Evolutionary conservation across 2,329 filamentous ascomycete species (phyloP).

Genomic region (Cordyceps tenuipes): DNA sequence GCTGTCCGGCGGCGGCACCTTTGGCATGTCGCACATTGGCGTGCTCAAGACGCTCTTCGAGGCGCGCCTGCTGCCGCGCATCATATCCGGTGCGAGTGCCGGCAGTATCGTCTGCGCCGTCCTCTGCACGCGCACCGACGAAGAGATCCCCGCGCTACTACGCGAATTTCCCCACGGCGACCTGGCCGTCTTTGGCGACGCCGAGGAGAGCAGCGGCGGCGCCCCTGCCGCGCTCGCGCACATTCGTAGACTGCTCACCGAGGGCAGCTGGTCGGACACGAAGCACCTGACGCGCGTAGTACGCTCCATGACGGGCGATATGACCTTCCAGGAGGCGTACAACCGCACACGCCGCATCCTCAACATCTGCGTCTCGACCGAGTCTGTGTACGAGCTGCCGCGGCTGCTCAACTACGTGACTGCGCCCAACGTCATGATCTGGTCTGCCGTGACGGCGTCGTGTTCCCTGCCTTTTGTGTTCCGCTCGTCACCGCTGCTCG

Average conservation of each 20-base stretch:
- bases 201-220: constrained; percentile 45
- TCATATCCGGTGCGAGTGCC: constrained; percentile 81
- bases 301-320: constrained; percentile 70
- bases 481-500: constrained; percentile 65
- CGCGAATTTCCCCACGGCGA: constrained; percentile 70
- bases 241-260: constrained; percentile 65
- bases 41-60: constrained; percentile 77
- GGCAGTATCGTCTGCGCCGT: constrained; percentile 81
- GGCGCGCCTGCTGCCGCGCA: constrained; percentile 65
- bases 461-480: constrained; percentile 89
- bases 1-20: constrained; percentile 77
- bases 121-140: constrained; percentile 68
- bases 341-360: constrained; percentile 87
- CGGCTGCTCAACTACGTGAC: constrained; percentile 87
- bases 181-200: constrained; percentile 66
- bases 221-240: constrained; percentile 60
- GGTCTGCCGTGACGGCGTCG: constrained; percentile 93
- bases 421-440: constrained; percentile 88
- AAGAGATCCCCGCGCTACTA: constrained; percentile 64
- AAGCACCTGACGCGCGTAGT: constrained; percentile 73
- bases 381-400: constrained; percentile 79
- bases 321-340: constrained; percentile 93
- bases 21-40: constrained; percentile 88
- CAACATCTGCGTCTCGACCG: constrained; percentile 88
- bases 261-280: constrained; percentile 79